These are phyloP conservation scores for Areca catechu DNA, from an alignment of 176 grass and related monocot species.

Conservation along the genomic window DNA sequence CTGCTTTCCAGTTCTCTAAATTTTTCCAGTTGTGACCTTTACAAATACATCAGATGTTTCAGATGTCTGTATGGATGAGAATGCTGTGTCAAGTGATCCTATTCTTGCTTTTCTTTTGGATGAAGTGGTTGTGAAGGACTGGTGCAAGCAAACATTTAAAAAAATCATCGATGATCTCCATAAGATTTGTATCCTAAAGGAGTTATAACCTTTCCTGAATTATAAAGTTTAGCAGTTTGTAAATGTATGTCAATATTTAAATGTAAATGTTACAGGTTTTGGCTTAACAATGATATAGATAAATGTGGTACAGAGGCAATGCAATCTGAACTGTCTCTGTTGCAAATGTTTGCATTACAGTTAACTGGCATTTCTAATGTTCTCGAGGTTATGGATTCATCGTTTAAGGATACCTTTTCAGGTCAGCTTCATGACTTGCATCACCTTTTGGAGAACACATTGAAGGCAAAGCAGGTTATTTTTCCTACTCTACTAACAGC, in stretches of 20 bases:
- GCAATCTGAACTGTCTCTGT: constrained; percentile 39
- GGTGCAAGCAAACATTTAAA: constrained; percentile 69
- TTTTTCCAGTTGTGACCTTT: constrained; percentile 39
- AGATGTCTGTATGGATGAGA: constrained; percentile 97
- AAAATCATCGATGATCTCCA: constrained; percentile 40
- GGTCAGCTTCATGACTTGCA: constrained; percentile 78
- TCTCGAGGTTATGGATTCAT: constrained; percentile 74
- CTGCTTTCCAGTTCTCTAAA: background rate
- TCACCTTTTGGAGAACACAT: constrained; percentile 57
- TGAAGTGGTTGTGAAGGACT: constrained; percentile 96
- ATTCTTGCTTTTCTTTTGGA: constrained; percentile 94
- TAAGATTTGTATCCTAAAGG: constrained; percentile 67
- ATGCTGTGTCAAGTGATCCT: constrained; percentile 93
- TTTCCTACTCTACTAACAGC: constrained; percentile 4
- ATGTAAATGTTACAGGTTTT: background rate
- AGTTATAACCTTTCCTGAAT: constrained; percentile 8
- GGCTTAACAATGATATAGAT: constrained; percentile 57
- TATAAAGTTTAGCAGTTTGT: background rate
- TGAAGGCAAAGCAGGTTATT: constrained; percentile 84
- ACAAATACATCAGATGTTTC: constrained; percentile 68
- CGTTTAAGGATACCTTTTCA: constrained; percentile 56
- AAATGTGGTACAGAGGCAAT: constrained; percentile 34
- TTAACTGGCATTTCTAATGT: constrained; percentile 71
- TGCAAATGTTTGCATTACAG: constrained; percentile 69
- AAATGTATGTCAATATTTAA: too few species aligned